phyloP scores from a whole-genome alignment of 495 filamentous ascomycete species.

The Cladorrhinum samala region DNA sequence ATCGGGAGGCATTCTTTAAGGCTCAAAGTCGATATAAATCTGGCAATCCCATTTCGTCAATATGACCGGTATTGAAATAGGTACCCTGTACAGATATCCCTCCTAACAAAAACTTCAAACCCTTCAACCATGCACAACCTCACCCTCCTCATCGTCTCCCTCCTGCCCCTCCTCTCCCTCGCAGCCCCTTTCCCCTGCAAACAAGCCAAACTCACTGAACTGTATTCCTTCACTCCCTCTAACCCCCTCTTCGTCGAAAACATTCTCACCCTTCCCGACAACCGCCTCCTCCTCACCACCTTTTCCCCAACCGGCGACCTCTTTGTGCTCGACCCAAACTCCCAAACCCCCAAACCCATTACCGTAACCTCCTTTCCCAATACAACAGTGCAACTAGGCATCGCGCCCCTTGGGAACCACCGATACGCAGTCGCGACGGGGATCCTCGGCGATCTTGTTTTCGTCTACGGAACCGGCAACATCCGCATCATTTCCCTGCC shows the following conservation, averaged over 20 bases:
- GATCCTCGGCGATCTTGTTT: slow-evolving; percentile 3
- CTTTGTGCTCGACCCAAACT: slow-evolving; percentile 24
- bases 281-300: neutral
- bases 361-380: slow-evolving; percentile 28
- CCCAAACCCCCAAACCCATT: slow-evolving; percentile 13
- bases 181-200: neutral
- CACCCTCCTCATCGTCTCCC: neutral
- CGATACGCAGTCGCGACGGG: slow-evolving; percentile 27
- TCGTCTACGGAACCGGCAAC: neutral
- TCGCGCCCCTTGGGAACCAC: slow-evolving; percentile 26
- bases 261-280: neutral
- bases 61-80: too few species aligned
- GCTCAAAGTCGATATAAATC: too few species aligned
- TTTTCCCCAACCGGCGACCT: neutral
- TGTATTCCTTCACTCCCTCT: neutral
- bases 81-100: too few species aligned
- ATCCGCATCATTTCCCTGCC: slow-evolving; percentile 20
- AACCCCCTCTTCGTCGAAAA: slow-evolving; percentile 3
- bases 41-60: too few species aligned
- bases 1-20: too few species aligned
- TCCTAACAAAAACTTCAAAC: too few species aligned
- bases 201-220: neutral
- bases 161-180: neutral
- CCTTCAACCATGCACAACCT: too few species aligned
- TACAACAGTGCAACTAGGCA: slow-evolving; percentile 22